Conservation (phyloP, 148 eudicot species). For the Simmondsia chinensis region DNA sequence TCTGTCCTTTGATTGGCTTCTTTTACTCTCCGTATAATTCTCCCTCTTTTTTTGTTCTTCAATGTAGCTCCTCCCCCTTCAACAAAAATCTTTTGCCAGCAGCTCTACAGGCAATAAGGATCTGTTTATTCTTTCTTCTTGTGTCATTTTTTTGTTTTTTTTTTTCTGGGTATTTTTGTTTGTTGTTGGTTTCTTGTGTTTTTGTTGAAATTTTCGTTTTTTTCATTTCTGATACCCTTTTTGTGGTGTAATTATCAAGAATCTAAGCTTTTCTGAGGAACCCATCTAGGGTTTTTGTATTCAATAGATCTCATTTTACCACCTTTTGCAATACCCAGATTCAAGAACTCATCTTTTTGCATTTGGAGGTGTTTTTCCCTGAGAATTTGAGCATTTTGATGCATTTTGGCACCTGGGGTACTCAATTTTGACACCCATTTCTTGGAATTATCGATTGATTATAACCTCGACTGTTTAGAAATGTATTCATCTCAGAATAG, state of each 20-base stretch:
- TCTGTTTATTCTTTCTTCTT: not conserved
- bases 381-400: slow-evolving; percentile 13
- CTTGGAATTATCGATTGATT: too few species aligned
- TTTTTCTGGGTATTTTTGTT: slow-evolving; percentile 7
- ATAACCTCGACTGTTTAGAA: too few species aligned
- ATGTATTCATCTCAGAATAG: slow-evolving; percentile 62
- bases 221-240: too few species aligned
- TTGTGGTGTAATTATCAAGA: too few species aligned
- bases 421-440: slow-evolving; percentile 1
- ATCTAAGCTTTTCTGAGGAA: too few species aligned
- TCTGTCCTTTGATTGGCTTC: slow-evolving; percentile 4
- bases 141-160: not conserved
- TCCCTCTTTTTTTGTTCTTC: not conserved
- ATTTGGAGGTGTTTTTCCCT: slow-evolving; percentile 13
- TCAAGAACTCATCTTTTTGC: too few species aligned
- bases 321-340: too few species aligned
- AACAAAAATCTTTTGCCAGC: not conserved
- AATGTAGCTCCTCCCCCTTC: not conserved
- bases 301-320: too few species aligned
- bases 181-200: too few species aligned
- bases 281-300: too few species aligned
- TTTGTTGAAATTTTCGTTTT: too few species aligned
- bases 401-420: slow-evolving; percentile 8
- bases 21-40: not conserved
- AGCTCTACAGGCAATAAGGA: too few species aligned